phyloP scores from a whole-genome alignment of 2,329 filamentous ascomycete genomes.

The Aspergillus ibericus region DNA sequence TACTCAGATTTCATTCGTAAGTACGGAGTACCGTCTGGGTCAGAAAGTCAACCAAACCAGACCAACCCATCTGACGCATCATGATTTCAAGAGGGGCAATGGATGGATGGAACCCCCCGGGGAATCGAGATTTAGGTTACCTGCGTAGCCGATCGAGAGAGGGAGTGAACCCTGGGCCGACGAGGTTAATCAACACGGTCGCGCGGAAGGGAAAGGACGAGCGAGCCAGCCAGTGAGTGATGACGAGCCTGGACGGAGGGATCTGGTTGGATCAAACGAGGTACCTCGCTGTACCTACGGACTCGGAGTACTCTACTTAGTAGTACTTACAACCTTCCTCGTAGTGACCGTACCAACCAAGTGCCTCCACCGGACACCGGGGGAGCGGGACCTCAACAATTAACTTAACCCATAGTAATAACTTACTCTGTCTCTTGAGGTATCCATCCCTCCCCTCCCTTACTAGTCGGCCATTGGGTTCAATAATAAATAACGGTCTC shows the following conservation, averaged over 20 bases:
- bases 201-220: conserved; percentile 4
- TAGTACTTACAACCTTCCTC: background rate
- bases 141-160: background rate
- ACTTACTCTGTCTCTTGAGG: background rate
- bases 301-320: no score
- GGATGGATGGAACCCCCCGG: background rate
- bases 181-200: conserved; percentile 2
- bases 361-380: conserved; percentile 17
- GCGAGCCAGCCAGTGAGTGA: no score
- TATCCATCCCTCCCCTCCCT: background rate
- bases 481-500: conserved; percentile 19
- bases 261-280: background rate
- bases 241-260: background rate
- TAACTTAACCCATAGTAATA: conserved; percentile 4
- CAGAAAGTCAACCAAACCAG: background rate
- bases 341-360: background rate
- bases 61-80: background rate
- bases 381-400: conserved; percentile 24
- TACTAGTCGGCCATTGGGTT: conserved; percentile 9
- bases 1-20: background rate
- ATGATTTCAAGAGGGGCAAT: background rate
- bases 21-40: background rate
- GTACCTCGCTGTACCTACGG: background rate
- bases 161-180: background rate
- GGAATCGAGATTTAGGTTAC: background rate